phyloP scores from a whole-genome alignment of 2,329 filamentous ascomycete species.

The Penicillium sp. region DNA sequence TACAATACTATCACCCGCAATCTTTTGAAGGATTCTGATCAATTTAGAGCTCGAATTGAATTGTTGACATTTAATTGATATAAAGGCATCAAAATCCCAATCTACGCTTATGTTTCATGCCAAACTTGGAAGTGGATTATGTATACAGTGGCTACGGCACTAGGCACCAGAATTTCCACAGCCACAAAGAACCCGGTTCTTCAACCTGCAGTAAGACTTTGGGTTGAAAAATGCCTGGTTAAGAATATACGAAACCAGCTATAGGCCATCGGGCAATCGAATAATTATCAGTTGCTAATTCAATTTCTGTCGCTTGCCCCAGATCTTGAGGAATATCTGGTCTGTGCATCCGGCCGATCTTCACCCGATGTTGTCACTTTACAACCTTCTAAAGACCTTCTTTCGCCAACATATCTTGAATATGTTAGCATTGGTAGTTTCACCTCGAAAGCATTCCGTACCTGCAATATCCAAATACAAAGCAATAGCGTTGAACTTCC shows the following conservation, averaged over 20 bases:
- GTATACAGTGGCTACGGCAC: background rate
- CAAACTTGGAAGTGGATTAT: background rate
- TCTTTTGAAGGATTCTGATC: background rate
- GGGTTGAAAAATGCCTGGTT: background rate
- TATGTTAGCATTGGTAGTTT: background rate
- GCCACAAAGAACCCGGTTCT: background rate
- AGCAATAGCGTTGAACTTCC: slow-evolving; percentile 64
- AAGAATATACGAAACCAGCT: background rate
- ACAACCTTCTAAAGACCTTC: slow-evolving; percentile 51
- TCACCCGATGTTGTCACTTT: background rate
- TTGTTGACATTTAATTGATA: too few relatives aligned
- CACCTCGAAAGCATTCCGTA: slow-evolving; percentile 29
- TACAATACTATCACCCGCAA: background rate
- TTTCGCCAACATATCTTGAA: slow-evolving; percentile 65
- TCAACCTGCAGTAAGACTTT: background rate
- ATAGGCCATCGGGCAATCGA: background rate
- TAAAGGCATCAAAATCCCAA: too few relatives aligned
- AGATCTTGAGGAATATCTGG: background rate
- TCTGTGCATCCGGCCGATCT: background rate
- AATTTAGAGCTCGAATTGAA: background rate
- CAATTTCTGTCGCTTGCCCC: background rate
- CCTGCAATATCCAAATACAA: slow-evolving; percentile 66
- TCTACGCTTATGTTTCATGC: background rate
- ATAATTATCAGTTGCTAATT: background rate
- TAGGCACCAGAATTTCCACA: slow-evolving; percentile 23